Evolutionary conservation across 2,329 filamentous ascomycete species (phyloP).

Genomic region (Trichoderma breve): DNA sequence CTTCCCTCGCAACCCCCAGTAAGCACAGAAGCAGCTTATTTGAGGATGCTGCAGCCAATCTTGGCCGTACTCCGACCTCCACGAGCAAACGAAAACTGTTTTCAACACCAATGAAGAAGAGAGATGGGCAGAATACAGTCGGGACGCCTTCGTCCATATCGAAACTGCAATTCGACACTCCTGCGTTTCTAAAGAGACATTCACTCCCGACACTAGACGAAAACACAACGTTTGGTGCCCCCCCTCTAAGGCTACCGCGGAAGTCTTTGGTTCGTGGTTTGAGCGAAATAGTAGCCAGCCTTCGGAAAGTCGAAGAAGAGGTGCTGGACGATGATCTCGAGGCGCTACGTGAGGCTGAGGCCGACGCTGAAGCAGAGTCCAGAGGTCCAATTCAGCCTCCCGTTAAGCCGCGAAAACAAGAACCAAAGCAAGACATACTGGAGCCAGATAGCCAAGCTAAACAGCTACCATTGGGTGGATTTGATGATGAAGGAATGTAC

Average conservation of each 20-base stretch:
- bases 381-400: constrained; percentile 23
- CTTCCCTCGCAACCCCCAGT: constrained; percentile 46
- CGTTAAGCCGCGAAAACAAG: constrained; percentile 25
- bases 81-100: constrained; percentile 63
- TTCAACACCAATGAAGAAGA: constrained; percentile 60
- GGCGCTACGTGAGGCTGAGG: constrained; percentile 68
- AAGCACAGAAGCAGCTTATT: constrained; percentile 39
- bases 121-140: constrained; percentile 38
- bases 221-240: constrained; percentile 48
- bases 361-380: constrained; percentile 52
- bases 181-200: constrained; percentile 61
- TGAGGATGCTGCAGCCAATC: constrained; percentile 31
- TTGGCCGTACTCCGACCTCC: constrained; percentile 52
- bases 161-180: constrained; percentile 64
- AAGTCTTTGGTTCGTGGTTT: constrained; percentile 67
- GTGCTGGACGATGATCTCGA: constrained; percentile 71
- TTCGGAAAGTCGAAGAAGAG: constrained; percentile 69
- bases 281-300: constrained; percentile 69
- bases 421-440: constrained; percentile 37
- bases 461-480: constrained; percentile 55
- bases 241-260: constrained; percentile 53
- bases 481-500: constrained; percentile 60
- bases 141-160: constrained; percentile 52
- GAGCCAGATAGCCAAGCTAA: constrained; percentile 44
- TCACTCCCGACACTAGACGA: constrained; percentile 55